Evolutionary conservation across 2,329 filamentous ascomycete species (phyloP).

Genomic region (Ophiostoma triangulosporum): DNA sequence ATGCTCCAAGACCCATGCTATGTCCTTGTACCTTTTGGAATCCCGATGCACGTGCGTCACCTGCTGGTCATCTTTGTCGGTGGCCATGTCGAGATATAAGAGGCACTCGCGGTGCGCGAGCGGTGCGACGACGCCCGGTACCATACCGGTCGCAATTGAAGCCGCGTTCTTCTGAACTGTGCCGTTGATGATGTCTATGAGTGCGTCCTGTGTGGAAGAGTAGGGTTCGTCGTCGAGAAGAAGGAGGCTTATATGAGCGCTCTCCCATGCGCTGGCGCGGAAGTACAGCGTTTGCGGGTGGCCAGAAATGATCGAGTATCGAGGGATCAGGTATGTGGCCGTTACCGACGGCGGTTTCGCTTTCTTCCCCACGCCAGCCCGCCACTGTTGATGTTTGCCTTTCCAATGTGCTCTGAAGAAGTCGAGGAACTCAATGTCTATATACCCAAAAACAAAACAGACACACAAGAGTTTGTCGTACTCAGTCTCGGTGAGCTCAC

Average conservation of each 20-base stretch:
- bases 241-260: slow-evolving; percentile 19
- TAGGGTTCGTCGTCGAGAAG: slow-evolving; percentile 18
- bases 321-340: background rate
- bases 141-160: slow-evolving; percentile 5
- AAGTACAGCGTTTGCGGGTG: no score
- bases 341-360: slow-evolving; percentile 7
- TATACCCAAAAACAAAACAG: slow-evolving; percentile 12
- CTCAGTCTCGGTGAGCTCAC: slow-evolving; percentile 15
- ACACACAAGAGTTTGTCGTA: slow-evolving; percentile 9
- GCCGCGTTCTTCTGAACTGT: background rate
- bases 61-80: background rate
- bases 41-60: background rate
- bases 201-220: slow-evolving; percentile 12
- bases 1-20: background rate
- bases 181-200: slow-evolving; percentile 15
- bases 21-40: background rate
- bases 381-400: slow-evolving; percentile 9
- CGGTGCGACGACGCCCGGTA: background rate
- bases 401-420: slow-evolving; percentile 19
- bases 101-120: slow-evolving; percentile 22
- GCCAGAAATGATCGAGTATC: slow-evolving; percentile 13
- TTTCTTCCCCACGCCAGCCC: no score
- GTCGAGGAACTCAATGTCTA: slow-evolving; percentile 22
- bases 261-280: slow-evolving; percentile 23
- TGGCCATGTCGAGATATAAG: slow-evolving; percentile 21